Evolutionary conservation across 495 filamentous ascomycete genomes (phyloP).

Genomic region (Talaromyces wortmannii): DNA sequence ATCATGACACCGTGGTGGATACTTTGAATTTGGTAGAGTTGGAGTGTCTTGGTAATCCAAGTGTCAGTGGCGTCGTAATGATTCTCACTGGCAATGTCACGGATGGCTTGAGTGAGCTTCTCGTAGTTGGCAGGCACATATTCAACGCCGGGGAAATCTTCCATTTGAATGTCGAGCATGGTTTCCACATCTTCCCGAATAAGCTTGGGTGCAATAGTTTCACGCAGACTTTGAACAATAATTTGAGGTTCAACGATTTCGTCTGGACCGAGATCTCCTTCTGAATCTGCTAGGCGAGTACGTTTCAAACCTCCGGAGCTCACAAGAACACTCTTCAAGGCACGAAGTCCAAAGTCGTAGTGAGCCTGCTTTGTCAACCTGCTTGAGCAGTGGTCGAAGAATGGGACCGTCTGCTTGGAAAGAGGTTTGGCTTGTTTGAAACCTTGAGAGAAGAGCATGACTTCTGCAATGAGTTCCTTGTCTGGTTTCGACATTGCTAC

Average conservation of each 20-base stretch:
- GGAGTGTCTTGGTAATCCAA: slow-evolving; percentile 95
- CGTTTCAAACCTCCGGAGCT: slow-evolving; percentile 96
- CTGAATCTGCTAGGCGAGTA: slow-evolving; percentile 56
- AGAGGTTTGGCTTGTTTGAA: slow-evolving; percentile 92
- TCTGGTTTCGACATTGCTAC: slow-evolving; percentile 99
- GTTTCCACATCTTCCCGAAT: slow-evolving; percentile 83
- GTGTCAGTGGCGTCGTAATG: slow-evolving; percentile 82
- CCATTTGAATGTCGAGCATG: slow-evolving; percentile 77
- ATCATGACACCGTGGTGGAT: slow-evolving; percentile 99
- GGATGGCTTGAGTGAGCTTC: slow-evolving; percentile 73
- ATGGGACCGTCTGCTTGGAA: slow-evolving; percentile 91
- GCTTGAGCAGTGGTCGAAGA: slow-evolving; percentile 85
- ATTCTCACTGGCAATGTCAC: slow-evolving; percentile 70
- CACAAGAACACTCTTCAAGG: slow-evolving; percentile 94
- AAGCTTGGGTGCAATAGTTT: slow-evolving; percentile 96
- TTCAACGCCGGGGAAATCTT: slow-evolving; percentile 86
- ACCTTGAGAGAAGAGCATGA: slow-evolving; percentile 99
- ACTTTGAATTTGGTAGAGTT: slow-evolving; percentile 94
- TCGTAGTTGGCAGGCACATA: slow-evolving; percentile 86
- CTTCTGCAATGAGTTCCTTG: slow-evolving; percentile 98
- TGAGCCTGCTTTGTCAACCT: slow-evolving; percentile 91
- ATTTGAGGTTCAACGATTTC: slow-evolving; percentile 91
- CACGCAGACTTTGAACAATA: slow-evolving; percentile 94
- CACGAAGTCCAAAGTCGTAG: slow-evolving; percentile 97
- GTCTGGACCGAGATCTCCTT: slow-evolving; percentile 55